phyloP scores from a whole-genome alignment of 768 basidiomycete genomes.

The Podaxis rugospora region DNA sequence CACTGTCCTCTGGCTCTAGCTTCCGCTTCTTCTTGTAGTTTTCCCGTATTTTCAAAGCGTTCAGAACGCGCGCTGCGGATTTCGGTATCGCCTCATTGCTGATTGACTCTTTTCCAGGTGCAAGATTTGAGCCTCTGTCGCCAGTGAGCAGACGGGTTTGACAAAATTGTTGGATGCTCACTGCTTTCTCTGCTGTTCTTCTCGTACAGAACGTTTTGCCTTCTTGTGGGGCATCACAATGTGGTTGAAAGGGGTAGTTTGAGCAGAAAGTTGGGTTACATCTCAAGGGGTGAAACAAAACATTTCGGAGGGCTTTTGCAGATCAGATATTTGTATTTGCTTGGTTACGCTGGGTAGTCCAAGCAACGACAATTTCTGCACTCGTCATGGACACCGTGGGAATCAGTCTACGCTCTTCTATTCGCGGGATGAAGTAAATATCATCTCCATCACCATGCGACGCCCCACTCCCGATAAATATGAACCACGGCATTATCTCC shows the following conservation, averaged over 20 bases:
- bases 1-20: conserved; percentile 26
- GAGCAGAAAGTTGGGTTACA: neutral
- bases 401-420: no score
- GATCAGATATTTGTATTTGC: neutral
- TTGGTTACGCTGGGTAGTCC: neutral
- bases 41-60: conserved; percentile 55
- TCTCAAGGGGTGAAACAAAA: neutral
- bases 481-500: no score
- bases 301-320: neutral
- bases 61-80: conserved; percentile 57
- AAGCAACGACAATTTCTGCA: no score
- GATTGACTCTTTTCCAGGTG: conserved; percentile 39
- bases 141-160: neutral
- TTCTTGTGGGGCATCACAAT: conserved; percentile 61
- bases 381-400: no score
- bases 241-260: neutral
- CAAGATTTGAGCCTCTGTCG: conserved; percentile 45
- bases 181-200: conserved; percentile 38
- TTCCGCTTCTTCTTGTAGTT: conserved; percentile 50
- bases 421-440: no score
- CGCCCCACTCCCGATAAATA: no score
- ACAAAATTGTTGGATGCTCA: conserved; percentile 20
- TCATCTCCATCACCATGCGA: no score
- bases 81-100: conserved; percentile 65
- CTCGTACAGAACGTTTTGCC: conserved; percentile 47